Evolutionary conservation across 805 yeast genomes (phyloP), one percentile per base, ranked within the genome.

Genomic region (Lachancea cidri): DNA sequence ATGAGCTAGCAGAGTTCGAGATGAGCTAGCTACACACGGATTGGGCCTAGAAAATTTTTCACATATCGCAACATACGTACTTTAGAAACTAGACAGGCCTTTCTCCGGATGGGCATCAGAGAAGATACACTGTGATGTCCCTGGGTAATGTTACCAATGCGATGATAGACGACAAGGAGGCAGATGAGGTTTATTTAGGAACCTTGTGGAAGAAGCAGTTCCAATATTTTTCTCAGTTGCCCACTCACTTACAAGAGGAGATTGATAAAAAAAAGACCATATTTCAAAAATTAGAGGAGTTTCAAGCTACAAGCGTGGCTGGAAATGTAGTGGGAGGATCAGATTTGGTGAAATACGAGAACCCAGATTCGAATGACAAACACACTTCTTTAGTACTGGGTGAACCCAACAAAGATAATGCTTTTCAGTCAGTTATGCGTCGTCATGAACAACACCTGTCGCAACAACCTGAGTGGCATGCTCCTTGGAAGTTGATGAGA

Each of bases 401-500:
- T 5, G 45, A 39, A n/a, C 29, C 33, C n/a, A 37, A 38, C 17
- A 44, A 42, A 16, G 49, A 47, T n/a, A 29, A 39, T 5, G 39
- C 22, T 15, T 34, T 33, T 9, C 39, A 42, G 13, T 52, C 58
- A 3, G 38, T 57, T n/a, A 38, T 57, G 46, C 48, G 49, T n/a
- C 48, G 62, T 33, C 52, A 55, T 27, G 46, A 46, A 31, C 42
- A 39, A 16, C 33, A 50, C 27, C 6, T 52, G 15, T 31, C 48
- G 4, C 58, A 57, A 36, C 47, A 41, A 36, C 68, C 70, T 0
- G 51, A 50, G 30, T 65, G 69, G 73, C 86, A 77, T 54, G 74
- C 77, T 1, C 76, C 79, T 2, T 87, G 95, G 95, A 76, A 77
- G 50, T 70, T 86, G 4, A 71, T 70, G 56, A 70, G 83, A 42